phyloP scores from a whole-genome alignment of 345 rosid species.

The Brassica carinata region DNA sequence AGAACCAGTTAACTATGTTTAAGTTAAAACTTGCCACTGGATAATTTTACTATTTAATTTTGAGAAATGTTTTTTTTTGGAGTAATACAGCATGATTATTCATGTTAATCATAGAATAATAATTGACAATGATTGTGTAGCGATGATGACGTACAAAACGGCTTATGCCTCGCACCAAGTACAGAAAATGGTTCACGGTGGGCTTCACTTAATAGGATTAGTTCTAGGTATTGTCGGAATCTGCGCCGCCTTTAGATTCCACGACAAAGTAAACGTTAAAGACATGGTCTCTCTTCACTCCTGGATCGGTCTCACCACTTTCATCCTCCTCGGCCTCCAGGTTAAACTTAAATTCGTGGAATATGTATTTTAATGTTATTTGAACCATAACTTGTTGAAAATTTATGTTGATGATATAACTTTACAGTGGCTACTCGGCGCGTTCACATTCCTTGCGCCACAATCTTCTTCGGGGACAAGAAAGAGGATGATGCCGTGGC shows the following conservation, averaged over 20 bases:
- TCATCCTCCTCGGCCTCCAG: conserved; percentile 68
- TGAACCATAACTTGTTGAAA: neutral
- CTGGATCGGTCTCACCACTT: conserved; percentile 76
- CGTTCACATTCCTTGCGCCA: conserved; percentile 47
- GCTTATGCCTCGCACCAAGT: conserved; percentile 23
- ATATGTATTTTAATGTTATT: neutral
- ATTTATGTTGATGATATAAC: neutral
- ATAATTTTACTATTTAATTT: too few relatives aligned
- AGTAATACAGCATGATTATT: neutral
- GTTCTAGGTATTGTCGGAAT: conserved; percentile 68
- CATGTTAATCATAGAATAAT: neutral
- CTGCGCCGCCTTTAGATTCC: conserved; percentile 78
- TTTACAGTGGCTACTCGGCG: conserved; percentile 72
- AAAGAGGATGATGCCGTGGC: conserved; percentile 62
- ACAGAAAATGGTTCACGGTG: conserved; percentile 58
- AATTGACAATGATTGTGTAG: conserved; percentile 42
- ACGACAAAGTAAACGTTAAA: conserved; percentile 48
- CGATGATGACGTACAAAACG: conserved; percentile 84
- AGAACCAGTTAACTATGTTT: too few relatives aligned
- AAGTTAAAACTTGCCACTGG: too few relatives aligned
- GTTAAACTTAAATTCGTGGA: conserved; percentile 33
- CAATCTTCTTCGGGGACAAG: conserved; percentile 25
- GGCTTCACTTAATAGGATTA: conserved; percentile 59
- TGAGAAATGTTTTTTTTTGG: too few relatives aligned
- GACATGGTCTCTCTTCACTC: conserved; percentile 79